Evolutionary conservation across 192 early-diverging fungal species (phyloP).

Genomic region (Chytriomyces sp.): DNA sequence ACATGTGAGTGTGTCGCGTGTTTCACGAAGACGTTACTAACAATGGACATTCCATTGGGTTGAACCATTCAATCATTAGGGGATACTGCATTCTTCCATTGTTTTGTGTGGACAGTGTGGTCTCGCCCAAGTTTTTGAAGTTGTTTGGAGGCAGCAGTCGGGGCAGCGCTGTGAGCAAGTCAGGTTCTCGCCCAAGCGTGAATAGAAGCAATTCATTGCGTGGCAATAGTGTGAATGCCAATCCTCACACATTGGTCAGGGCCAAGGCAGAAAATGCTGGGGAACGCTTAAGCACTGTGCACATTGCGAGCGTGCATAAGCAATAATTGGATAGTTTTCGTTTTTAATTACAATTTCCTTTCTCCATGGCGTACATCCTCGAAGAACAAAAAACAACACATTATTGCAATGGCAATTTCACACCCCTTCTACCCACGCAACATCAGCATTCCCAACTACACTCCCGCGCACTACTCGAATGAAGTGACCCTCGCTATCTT

Average conservation of each 20-base stretch:
- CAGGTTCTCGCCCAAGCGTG: no score
- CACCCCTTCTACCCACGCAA: slow-evolving; percentile 50
- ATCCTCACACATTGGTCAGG: no score
- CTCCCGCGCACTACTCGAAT: slow-evolving; percentile 33
- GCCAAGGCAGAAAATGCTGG: no score
- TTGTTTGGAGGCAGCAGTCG: background rate
- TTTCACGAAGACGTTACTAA: background rate
- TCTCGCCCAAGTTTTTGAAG: slow-evolving; percentile 18
- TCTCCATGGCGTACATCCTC: background rate
- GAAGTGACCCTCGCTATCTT: slow-evolving; percentile 41
- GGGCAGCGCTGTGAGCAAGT: no score
- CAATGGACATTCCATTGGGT: no score
- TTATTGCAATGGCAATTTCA: background rate
- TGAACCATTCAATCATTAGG: no score
- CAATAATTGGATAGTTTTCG: no score
- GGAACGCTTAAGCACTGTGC: no score
- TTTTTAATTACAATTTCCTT: no score
- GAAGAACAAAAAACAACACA: background rate
- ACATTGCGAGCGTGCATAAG: no score
- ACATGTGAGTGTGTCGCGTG: background rate
- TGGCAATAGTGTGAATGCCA: no score
- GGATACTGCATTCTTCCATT: slow-evolving; percentile 14
- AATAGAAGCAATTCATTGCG: no score
- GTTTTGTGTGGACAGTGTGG: background rate
- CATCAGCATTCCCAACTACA: slow-evolving; percentile 44